phyloP scores from a whole-genome alignment of 768 basidiomycete species.

The Auriculariales sp. region DNA sequence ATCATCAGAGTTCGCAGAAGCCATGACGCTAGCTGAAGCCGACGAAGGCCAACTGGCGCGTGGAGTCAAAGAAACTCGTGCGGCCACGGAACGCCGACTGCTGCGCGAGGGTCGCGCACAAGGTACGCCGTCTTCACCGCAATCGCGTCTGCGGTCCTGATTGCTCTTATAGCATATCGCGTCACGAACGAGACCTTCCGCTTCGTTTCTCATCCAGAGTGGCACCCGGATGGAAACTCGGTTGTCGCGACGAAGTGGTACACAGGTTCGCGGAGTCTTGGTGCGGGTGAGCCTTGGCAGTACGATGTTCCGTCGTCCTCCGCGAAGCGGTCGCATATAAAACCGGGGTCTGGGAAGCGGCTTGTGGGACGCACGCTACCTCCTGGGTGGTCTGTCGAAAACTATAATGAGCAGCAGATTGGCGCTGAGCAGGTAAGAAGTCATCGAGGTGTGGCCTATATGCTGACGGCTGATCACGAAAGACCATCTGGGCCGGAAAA shows the following conservation, averaged over 20 bases:
- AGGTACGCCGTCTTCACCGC: constrained; percentile 19
- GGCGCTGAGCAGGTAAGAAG: constrained; percentile 63
- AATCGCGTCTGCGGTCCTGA: neutral
- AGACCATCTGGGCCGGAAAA: constrained; percentile 43
- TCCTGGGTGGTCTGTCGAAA: constrained; percentile 39
- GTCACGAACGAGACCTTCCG: constrained; percentile 67
- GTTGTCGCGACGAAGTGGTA: constrained; percentile 73
- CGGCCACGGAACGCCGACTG: constrained; percentile 33
- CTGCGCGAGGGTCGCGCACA: constrained; percentile 39
- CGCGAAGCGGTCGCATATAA: neutral
- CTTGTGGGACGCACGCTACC: constrained; percentile 44
- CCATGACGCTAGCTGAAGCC: constrained; percentile 20
- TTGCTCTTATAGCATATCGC: constrained; percentile 19
- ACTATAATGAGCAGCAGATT: constrained; percentile 57
- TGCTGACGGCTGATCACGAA: too few species aligned
- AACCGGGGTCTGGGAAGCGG: constrained; percentile 33
- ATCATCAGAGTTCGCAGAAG: neutral
- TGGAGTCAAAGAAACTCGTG: constrained; percentile 36
- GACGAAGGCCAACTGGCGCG: constrained; percentile 34
- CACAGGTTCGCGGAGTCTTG: constrained; percentile 45
- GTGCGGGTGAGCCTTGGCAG: constrained; percentile 63
- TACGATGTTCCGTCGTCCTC: constrained; percentile 30
- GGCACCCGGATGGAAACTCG: constrained; percentile 49
- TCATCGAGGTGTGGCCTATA: too few species aligned
- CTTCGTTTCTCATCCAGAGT: constrained; percentile 54